Conservation (phyloP, 768 basidiomycete genomes). For the Kwoniella sp. region DNA sequence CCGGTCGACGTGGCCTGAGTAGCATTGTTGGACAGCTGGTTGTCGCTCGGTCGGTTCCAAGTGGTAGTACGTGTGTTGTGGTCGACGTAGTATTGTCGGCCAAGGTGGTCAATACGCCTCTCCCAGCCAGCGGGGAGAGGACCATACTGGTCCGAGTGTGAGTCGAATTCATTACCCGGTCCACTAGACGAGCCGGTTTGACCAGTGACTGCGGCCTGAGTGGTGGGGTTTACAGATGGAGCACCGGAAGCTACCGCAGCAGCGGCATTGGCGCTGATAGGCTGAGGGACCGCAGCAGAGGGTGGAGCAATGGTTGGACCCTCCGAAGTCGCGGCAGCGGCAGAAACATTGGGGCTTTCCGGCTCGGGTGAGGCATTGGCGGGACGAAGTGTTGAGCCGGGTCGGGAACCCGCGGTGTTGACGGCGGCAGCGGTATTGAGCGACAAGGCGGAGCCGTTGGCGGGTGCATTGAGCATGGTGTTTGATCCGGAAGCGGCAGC, state of each 20-base stretch:
- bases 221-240: constrained; percentile 49
- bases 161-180: constrained; percentile 68
- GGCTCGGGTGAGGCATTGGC: constrained; percentile 44
- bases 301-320: constrained; percentile 37
- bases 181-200: constrained; percentile 62
- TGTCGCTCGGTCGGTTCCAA: constrained; percentile 89
- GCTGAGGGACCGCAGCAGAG: constrained; percentile 39
- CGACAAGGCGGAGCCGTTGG: constrained; percentile 44
- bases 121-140: constrained; percentile 93
- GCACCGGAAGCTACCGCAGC: constrained; percentile 57
- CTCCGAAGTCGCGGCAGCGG: constrained; percentile 33
- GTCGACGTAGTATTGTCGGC: constrained; percentile 96
- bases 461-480: constrained; percentile 31
- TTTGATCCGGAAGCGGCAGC: constrained; percentile 59
- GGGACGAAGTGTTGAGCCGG: constrained; percentile 34
- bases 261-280: constrained; percentile 58
- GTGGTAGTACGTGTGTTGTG: constrained; percentile 97
- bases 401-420: constrained; percentile 29
- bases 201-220: constrained; percentile 51
- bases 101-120: constrained; percentile 92
- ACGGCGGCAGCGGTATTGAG: constrained; percentile 58
- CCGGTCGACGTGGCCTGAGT: constrained; percentile 51
- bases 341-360: constrained; percentile 29
- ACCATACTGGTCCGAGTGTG: constrained; percentile 91
- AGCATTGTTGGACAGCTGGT: constrained; percentile 72